Base-by-base conservation (phyloP, 345 rosid genomes). In the Salix dunnii region DNA sequence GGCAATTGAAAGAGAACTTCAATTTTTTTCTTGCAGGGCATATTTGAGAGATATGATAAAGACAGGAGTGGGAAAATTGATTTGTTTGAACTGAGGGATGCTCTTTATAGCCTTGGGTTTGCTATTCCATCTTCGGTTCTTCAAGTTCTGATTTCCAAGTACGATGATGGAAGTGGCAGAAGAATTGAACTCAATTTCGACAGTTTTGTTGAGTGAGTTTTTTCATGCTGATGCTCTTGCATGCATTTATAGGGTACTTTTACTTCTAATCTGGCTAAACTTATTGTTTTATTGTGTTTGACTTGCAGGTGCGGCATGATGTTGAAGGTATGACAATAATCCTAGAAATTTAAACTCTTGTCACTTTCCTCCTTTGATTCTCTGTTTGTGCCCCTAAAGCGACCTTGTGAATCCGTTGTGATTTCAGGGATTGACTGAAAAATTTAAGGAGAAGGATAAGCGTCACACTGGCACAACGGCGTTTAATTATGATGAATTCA, bases 231-330 rank as follows among this genome's bases (percentile, higher is more conserved):
- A 30, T 49, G 23, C 40, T 23, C 31, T 23, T 8, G 11, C 28
- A 33, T 61, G 27, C 28, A 27, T 71, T 43, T 62, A 16, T 60
- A 40, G 43, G 42, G 11, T 40, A 10, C 43, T 62, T 33, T 20
- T 8, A 17, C 20, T 69, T 60, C 51, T 31, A 58, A 64, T 63
- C 68, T 74, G 65, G 60, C 68, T 2, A 28, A 72, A 2, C 67
- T 71, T 77, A 1, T 63, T 27, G 14, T 71, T 28, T 14, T 67
- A 36, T 68, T 74, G 6, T 58, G 17, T 74, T 81, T 42, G 67
- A 78, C 71, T 27, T 79, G 87, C 90, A 92, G 96, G 73, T 91
- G 91, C 20, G 92, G 94, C 73, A 79, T 90, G 90, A 89, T 90
- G 77, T 79, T 92, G 28, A 91, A 90, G 97, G 97, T 90, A 76